Evolutionary conservation across 345 rosid genomes (phyloP).

Genomic region (Arabidopsis arenosa): DNA sequence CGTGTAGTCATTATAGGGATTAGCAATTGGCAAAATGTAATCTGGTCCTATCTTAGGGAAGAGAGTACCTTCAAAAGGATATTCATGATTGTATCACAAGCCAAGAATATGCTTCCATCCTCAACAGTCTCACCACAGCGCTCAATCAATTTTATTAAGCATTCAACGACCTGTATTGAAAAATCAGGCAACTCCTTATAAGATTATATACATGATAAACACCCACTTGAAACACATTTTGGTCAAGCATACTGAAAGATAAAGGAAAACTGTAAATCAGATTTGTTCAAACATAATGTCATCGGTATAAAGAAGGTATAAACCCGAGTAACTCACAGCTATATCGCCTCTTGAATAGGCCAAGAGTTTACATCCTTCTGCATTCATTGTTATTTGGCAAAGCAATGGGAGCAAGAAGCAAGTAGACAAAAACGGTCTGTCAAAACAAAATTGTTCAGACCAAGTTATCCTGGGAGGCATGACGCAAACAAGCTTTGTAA

Average conservation of each 20-base stretch:
- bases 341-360: conserved; percentile 63
- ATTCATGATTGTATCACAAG: conserved; percentile 86
- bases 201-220: conserved; percentile 7
- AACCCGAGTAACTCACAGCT: conserved; percentile 58
- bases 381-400: conserved; percentile 78
- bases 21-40: conserved; percentile 11
- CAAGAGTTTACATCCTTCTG: conserved; percentile 71
- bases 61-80: conserved; percentile 76
- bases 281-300: conserved; percentile 1
- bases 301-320: conserved; percentile 1
- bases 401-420: conserved; percentile 90
- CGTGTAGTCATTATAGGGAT: not conserved
- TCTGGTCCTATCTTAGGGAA: not conserved
- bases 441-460: conserved; percentile 31
- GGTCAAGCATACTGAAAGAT: conserved; percentile 2
- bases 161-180: conserved; percentile 67
- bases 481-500: conserved; percentile 24
- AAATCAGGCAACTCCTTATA: not conserved
- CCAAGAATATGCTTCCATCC: conserved; percentile 63
- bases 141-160: conserved; percentile 65
- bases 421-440: conserved; percentile 72
- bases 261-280: conserved; percentile 4
- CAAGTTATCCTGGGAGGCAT: conserved; percentile 38
- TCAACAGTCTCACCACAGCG: conserved; percentile 48
- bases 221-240: conserved; percentile 4